These are phyloP conservation scores for Auricularia heimuer DNA, from an alignment of 768 basidiomycete genomes.

Conservation along the genomic window DNA sequence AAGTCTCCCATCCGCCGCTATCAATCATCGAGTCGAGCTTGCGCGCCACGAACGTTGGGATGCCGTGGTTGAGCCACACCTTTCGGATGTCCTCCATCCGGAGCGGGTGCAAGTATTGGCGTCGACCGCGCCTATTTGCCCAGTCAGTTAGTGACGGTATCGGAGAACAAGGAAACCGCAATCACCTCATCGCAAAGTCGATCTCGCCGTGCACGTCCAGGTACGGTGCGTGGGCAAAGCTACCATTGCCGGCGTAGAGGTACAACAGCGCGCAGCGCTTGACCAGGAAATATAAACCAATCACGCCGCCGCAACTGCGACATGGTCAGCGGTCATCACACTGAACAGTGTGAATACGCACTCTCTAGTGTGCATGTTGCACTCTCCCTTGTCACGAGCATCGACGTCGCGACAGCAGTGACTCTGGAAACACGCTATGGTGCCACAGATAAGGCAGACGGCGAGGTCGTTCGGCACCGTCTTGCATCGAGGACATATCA, in stretches of 20 bases:
- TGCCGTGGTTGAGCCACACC: slow-evolving; percentile 81
- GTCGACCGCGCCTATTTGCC: slow-evolving; percentile 61
- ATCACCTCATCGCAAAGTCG: slow-evolving; percentile 81
- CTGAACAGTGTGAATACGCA: slow-evolving; percentile 33
- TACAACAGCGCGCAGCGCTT: slow-evolving; percentile 87
- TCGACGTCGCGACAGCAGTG: slow-evolving; percentile 77
- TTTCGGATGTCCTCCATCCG: slow-evolving; percentile 89
- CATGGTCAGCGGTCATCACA: background rate
- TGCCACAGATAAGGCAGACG: slow-evolving; percentile 85
- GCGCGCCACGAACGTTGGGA: slow-evolving; percentile 83
- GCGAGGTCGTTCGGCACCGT: slow-evolving; percentile 79
- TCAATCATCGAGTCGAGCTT: slow-evolving; percentile 82
- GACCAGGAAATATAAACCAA: slow-evolving; percentile 85
- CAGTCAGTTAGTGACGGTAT: background rate
- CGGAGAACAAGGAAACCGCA: background rate
- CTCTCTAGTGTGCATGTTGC: slow-evolving; percentile 93
- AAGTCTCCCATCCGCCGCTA: slow-evolving; percentile 87
- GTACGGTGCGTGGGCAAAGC: slow-evolving; percentile 82
- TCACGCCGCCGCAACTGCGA: slow-evolving; percentile 75
- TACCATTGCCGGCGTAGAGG: slow-evolving; percentile 81
- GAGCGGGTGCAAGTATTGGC: slow-evolving; percentile 76
- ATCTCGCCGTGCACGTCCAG: slow-evolving; percentile 91
- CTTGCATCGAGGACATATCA: slow-evolving; percentile 68
- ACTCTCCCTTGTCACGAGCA: slow-evolving; percentile 67
- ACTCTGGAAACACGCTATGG: slow-evolving; percentile 80